Evolutionary conservation across 352 stramenopile genomes (phyloP).

Genomic region (Pythium aquatile): DNA sequence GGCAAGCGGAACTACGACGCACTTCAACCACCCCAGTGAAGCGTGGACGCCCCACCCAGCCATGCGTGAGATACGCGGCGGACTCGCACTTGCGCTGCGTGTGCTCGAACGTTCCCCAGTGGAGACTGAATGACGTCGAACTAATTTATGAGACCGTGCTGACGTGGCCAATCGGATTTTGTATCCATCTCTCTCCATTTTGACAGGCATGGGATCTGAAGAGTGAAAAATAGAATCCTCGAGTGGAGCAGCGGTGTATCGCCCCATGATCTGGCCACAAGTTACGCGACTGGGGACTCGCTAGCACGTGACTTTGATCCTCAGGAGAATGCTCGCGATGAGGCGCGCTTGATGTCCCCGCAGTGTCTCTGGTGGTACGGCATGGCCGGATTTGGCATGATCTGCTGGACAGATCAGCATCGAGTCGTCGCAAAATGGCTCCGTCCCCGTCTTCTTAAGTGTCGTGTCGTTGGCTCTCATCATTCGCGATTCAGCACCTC

Average conservation of each 20-base stretch:
- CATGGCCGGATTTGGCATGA: neutral
- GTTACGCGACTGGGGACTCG: neutral
- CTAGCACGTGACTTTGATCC: neutral
- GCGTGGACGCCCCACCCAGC: neutral
- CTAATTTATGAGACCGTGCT: slow-evolving; percentile 5
- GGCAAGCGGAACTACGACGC: neutral
- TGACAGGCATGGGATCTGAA: neutral
- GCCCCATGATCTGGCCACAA: slow-evolving; percentile 1
- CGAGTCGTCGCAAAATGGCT: neutral
- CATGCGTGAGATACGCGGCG: neutral
- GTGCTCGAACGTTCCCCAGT: neutral
- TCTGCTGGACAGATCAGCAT: neutral
- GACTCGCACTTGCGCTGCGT: neutral
- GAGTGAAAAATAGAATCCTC: slow-evolving; percentile 3
- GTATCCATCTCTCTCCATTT: neutral
- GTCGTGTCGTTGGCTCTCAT: neutral
- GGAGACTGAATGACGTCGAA: neutral
- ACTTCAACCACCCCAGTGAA: neutral
- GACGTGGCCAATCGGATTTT: neutral
- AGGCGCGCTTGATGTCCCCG: neutral
- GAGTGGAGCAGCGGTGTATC: neutral
- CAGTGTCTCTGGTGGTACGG: neutral
- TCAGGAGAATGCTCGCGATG: neutral
- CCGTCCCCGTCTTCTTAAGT: neutral
- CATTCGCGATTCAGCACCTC: neutral